phyloP scores from a whole-genome alignment of 106 monocot genomes.

The Iris macrosiphon region DNA sequence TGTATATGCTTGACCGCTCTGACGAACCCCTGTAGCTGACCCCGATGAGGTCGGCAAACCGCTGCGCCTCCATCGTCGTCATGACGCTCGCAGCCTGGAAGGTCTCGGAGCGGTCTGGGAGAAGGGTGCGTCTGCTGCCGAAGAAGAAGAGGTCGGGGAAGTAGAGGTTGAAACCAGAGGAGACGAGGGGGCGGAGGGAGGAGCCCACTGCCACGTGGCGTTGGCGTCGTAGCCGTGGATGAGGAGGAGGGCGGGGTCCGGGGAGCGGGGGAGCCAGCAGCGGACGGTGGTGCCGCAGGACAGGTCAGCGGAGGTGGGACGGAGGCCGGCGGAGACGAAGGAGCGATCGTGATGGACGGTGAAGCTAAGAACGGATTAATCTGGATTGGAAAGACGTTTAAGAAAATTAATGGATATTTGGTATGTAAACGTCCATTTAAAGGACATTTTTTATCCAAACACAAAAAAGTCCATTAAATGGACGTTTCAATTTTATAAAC shows the following conservation, averaged over 20 bases:
- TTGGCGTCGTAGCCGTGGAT: conserved; percentile 20
- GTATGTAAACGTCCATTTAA: no score
- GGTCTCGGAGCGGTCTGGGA: conserved; percentile 39
- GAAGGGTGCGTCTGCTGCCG: conserved; percentile 38
- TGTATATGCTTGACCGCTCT: no score
- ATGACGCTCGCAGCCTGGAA: conserved; percentile 53
- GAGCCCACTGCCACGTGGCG: conserved; percentile 13
- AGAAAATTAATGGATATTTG: no score
- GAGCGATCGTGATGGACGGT: conserved; percentile 38
- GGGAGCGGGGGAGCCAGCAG: conserved; percentile 6
- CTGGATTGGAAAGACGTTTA: no score
- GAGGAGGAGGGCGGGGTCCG: conserved; percentile 11
- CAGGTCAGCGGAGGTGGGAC: conserved; percentile 20
- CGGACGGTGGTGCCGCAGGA: conserved; percentile 15
- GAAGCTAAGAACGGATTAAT: conserved; percentile 43
- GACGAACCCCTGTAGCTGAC: conserved; percentile 83
- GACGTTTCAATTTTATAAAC: no score
- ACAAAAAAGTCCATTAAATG: no score
- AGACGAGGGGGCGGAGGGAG: conserved; percentile 12
- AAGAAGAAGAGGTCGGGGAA: conserved; percentile 42
- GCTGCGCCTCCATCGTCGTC: conserved; percentile 28
- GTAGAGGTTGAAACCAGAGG: conserved; percentile 15
- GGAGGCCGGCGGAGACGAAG: conserved; percentile 58
- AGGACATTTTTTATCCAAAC: no score
- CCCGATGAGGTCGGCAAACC: conserved; percentile 43